These are phyloP conservation scores for Collybia mongolica DNA, from an alignment of 768 basidiomycete species.

Conservation along the genomic window DNA sequence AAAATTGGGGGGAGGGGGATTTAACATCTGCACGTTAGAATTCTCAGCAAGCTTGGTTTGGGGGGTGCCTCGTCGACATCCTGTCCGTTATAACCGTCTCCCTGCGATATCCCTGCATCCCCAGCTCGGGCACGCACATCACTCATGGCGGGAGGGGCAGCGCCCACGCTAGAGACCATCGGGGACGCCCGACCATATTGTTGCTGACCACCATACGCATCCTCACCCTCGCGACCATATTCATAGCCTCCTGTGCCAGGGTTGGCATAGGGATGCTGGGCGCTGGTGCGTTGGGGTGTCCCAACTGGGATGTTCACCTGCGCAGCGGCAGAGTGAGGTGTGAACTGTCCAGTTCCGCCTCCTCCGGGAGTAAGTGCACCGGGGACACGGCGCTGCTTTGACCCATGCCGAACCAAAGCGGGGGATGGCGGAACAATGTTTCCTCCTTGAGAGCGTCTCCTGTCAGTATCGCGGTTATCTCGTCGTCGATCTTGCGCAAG, in stretches of 20 bases:
- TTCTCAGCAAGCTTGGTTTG: slow-evolving; percentile 57
- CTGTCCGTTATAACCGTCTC: slow-evolving; percentile 57
- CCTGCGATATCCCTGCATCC: slow-evolving; percentile 64
- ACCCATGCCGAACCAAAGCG: slow-evolving; percentile 74
- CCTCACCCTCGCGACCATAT: slow-evolving; percentile 43
- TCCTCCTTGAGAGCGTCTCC: slow-evolving; percentile 59
- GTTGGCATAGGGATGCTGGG: slow-evolving; percentile 73
- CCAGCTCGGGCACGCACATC: slow-evolving; percentile 70
- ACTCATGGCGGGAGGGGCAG: slow-evolving; percentile 71
- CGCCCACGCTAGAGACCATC: slow-evolving; percentile 71
- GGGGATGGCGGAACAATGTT: slow-evolving; percentile 71
- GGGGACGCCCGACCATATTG: slow-evolving; percentile 80
- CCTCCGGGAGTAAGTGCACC: slow-evolving; percentile 56
- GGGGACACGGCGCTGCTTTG: slow-evolving; percentile 67
- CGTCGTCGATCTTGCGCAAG: slow-evolving; percentile 56
- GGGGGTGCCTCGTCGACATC: slow-evolving; percentile 51
- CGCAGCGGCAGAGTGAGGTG: slow-evolving; percentile 73
- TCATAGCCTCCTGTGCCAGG: slow-evolving; percentile 59
- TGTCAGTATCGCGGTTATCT: slow-evolving; percentile 61
- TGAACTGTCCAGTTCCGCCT: slow-evolving; percentile 52
- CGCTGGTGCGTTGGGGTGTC: slow-evolving; percentile 44
- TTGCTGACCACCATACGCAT: slow-evolving; percentile 53
- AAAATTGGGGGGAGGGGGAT: slow-evolving; percentile 27
- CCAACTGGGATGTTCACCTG: slow-evolving; percentile 73
- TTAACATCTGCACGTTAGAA: slow-evolving; percentile 80